These are phyloP conservation scores for Candida insectalens DNA, from an alignment of 805 yeast genomes.

Conservation along the genomic window DNA sequence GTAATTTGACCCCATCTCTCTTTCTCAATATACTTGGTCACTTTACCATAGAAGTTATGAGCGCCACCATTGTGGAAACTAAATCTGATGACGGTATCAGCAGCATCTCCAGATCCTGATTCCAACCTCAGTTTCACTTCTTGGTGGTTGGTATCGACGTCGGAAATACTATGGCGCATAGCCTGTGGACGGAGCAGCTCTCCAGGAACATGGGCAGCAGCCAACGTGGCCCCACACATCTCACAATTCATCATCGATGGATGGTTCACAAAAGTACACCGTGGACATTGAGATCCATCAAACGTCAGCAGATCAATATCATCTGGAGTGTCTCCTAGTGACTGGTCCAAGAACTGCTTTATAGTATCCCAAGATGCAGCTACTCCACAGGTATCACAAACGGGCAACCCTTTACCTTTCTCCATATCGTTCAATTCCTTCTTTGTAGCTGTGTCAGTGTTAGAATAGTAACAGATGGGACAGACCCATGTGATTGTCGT, in stretches of 20 bases:
- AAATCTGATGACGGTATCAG: constrained; percentile 38
- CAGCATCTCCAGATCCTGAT: constrained; percentile 13
- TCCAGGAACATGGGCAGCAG: constrained; percentile 17
- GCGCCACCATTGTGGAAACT: constrained; percentile 75
- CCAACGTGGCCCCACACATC: constrained; percentile 64
- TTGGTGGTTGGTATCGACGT: neutral
- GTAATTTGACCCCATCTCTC: constrained; percentile 34
- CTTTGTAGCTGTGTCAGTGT: constrained; percentile 27
- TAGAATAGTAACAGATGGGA: constrained; percentile 76
- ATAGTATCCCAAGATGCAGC: constrained; percentile 29
- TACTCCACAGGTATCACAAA: constrained; percentile 62
- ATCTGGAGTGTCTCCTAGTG: neutral
- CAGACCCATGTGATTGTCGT: constrained; percentile 75
- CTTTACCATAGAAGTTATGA: constrained; percentile 36
- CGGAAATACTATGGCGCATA: neutral
- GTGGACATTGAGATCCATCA: constrained; percentile 35
- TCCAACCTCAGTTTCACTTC: constrained; percentile 1
- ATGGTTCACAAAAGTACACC: constrained; percentile 67
- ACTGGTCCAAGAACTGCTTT: constrained; percentile 9
- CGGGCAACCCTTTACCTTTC: constrained; percentile 18
- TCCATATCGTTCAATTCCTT: constrained; percentile 3
- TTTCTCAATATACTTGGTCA: constrained; percentile 35
- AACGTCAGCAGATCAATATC: constrained; percentile 11
- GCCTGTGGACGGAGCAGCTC: neutral
- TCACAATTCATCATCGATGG: constrained; percentile 73